Percentiles rank a stretch among this genome's conserved stretches.
Conservation (phyloP, 805 yeast species). For the Blastobotrys peoriensis region DNA sequence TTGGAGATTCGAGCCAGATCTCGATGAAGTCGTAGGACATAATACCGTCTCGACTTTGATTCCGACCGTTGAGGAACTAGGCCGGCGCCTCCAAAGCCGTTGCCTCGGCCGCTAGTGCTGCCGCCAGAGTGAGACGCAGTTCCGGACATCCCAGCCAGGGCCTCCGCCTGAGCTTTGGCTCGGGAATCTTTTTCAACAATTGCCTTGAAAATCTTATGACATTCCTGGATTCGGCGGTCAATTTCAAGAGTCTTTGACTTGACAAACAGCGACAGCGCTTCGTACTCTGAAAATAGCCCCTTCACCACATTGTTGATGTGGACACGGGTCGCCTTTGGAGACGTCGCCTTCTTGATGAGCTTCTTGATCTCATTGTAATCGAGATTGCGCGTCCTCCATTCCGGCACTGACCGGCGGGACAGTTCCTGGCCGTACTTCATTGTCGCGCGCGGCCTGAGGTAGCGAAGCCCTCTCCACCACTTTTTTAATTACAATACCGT, state of each 20-base stretch:
- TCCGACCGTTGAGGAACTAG: not conserved
- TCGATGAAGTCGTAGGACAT: conserved; percentile 25
- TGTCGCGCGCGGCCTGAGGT: not conserved
- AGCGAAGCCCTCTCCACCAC: not conserved
- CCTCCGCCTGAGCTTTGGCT: too few species aligned
- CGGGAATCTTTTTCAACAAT: conserved; percentile 21
- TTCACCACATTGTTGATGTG: not conserved
- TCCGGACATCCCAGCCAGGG: too few species aligned
- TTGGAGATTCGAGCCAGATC: conserved; percentile 40
- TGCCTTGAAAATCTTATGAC: conserved; percentile 34
- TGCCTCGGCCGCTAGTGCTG: conserved; percentile 7
- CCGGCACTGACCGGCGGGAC: conserved; percentile 69
- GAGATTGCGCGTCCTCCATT: conserved; percentile 80
- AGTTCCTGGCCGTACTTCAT: conserved; percentile 90
- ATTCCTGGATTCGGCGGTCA: conserved; percentile 41
- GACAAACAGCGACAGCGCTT: conserved; percentile 43
- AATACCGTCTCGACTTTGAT: conserved; percentile 19
- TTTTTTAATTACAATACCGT: too few species aligned
- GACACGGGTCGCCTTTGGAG: conserved; percentile 13
- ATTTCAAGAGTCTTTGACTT: conserved; percentile 65
- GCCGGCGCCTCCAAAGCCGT: conserved; percentile 5
- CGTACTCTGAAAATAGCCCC: conserved; percentile 2
- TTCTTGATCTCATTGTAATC: conserved; percentile 74
- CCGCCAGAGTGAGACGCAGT: not conserved
- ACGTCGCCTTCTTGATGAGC: conserved; percentile 55